Percentiles rank a stretch among this genome's conserved stretches.
phyloP scores from a whole-genome alignment of 2,329 filamentous ascomycete species.

The Davidsoniella neocaledoniae region DNA sequence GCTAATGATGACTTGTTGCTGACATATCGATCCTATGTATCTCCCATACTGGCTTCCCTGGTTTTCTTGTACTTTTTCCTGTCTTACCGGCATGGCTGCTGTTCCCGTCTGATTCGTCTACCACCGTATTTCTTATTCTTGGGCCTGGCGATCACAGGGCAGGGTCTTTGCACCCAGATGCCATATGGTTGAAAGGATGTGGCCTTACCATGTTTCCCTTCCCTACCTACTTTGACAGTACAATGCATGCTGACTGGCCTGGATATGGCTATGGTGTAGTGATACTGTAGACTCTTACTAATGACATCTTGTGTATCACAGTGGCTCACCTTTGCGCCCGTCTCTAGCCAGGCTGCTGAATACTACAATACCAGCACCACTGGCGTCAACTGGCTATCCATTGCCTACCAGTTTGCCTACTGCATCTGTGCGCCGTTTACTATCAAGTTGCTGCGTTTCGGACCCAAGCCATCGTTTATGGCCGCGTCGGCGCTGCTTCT shows the following conservation, averaged over 20 bases:
- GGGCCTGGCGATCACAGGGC: neutral
- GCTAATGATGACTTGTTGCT: neutral
- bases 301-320: conserved; percentile 19
- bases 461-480: conserved; percentile 64
- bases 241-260: no score
- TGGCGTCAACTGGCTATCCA: conserved; percentile 85
- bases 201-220: no score
- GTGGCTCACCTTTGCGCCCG: conserved; percentile 87
- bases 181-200: no score
- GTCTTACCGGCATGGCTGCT: neutral
- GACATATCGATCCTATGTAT: neutral
- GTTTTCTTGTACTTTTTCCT: neutral
- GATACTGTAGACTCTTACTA: neutral
- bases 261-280: no score
- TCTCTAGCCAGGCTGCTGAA: conserved; percentile 53
- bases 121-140: neutral
- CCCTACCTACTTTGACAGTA: no score
- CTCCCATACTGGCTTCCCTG: neutral
- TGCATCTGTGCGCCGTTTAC: conserved; percentile 52
- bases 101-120: neutral
- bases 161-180: no score
- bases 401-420: conserved; percentile 73
- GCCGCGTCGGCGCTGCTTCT: conserved; percentile 56
- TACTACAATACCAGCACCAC: conserved; percentile 64
- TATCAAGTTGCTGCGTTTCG: conserved; percentile 63